These are phyloP conservation scores for Heterobasidion parviporum DNA, from an alignment of 1,284 basidiomycete species.

Conservation along the genomic window DNA sequence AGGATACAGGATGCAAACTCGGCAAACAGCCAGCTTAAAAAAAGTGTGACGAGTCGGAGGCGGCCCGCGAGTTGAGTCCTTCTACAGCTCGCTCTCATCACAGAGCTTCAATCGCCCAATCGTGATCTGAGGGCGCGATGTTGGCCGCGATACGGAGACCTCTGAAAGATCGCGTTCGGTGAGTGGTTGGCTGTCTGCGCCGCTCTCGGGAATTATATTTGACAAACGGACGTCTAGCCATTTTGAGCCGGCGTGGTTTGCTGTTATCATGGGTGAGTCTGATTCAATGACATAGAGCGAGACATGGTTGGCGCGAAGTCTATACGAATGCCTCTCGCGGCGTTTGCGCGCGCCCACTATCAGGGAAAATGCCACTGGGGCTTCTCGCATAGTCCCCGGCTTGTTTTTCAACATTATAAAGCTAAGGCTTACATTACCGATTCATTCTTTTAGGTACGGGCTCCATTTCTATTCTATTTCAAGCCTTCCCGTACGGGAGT, in stretches of 20 bases:
- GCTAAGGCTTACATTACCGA: background rate
- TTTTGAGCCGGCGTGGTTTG: conserved; percentile 44
- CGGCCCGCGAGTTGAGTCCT: background rate
- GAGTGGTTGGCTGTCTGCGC: background rate
- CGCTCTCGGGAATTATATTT: background rate
- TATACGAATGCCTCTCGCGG: no score
- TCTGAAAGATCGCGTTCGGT: conserved; percentile 2
- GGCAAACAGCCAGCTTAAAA: no score
- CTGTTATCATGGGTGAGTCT: conserved; percentile 42
- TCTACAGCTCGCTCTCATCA: background rate
- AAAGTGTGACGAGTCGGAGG: no score
- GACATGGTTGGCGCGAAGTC: no score
- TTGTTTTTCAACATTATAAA: background rate
- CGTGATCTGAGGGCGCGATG: background rate
- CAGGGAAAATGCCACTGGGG: background rate
- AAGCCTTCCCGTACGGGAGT: conserved; percentile 45
- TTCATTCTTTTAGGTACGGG: conserved; percentile 39
- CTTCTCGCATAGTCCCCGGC: background rate
- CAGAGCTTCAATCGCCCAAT: background rate
- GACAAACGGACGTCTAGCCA: conserved; percentile 15
- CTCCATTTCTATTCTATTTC: conserved; percentile 43
- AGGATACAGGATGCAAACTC: no score
- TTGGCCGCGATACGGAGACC: background rate
- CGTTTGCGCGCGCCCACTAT: no score
- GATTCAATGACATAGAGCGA: background rate